Percentiles rank a stretch among this genome's conserved stretches.
Evolutionary conservation across 306 rosid species (phyloP).

Genomic region (Rosa rugosa): DNA sequence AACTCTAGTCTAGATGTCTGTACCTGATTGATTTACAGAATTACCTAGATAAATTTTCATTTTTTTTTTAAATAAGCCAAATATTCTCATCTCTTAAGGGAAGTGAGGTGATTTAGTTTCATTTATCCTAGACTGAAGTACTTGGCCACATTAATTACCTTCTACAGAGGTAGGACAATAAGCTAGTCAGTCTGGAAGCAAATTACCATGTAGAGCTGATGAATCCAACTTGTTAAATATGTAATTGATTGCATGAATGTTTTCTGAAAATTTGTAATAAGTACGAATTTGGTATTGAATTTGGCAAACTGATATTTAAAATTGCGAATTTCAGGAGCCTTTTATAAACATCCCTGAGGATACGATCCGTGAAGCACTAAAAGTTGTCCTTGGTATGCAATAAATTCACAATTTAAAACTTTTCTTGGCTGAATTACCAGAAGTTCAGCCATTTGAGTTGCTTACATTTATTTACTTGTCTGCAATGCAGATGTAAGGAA

Average conservation of each 20-base stretch:
- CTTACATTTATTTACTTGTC: constrained; percentile 22
- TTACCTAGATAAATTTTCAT: neutral
- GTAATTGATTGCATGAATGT: constrained; percentile 3
- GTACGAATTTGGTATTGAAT: neutral
- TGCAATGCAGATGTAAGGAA: constrained; percentile 73
- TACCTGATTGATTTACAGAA: neutral
- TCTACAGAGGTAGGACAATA: neutral
- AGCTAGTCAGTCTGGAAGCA: neutral
- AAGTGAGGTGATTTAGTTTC: neutral
- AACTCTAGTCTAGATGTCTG: neutral
- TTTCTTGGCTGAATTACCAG: constrained; percentile 7
- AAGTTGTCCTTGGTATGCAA: constrained; percentile 79
- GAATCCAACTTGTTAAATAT: neutral
- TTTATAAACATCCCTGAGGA: constrained; percentile 92
- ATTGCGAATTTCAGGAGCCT: constrained; percentile 72
- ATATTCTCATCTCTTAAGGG: neutral
- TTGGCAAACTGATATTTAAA: constrained; percentile 8
- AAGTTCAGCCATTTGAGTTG: constrained; percentile 8
- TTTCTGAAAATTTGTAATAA: neutral
- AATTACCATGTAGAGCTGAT: constrained; percentile 2
- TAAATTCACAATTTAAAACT: neutral
- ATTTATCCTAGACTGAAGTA: neutral
- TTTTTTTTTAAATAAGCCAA: neutral
- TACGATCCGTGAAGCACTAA: constrained; percentile 84
- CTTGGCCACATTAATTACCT: neutral